Evolutionary conservation across 805 yeast genomes (phyloP), one percentile per base, ranked within the genome.

Genomic region (Nakazawaea wyomingensis): DNA sequence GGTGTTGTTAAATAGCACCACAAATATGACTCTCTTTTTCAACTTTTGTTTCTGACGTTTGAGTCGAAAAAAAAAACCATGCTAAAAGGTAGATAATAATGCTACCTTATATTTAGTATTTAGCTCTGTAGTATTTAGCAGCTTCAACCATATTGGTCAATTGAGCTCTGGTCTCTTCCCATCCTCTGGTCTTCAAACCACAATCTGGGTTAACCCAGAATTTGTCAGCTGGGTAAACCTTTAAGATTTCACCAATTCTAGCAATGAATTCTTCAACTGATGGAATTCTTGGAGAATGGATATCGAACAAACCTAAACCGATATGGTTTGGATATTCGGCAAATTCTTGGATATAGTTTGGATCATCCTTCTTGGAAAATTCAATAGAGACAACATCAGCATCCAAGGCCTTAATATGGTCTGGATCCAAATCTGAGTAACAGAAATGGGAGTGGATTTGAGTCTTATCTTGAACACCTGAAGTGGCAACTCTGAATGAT

Each of bases 131-230:
- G 73, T 78, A 80, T 80, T 93, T 91, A 64, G 98, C 98, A 65
- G 99, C 98, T 57, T 85, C 93, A 68, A 93, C 98, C 99, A 93
- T 93, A 76, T 93, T 86, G 70, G 95, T 86, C 72, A 93, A 83
- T 62, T 95, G 88, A 65, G 82, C 89, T 67, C 74, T 88, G 61
- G 91, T 87, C 81, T 93, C 99, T 60, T 85, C 88, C 99, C 99
- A 93, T 60, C 96, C 96, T 84, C 99, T 90, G 70, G 99, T 93
- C 86, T 93, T 93, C 72, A 93, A 82, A 82, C 99, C 99, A 82
- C 99, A 93, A 78, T 93, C 99, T 65, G 99, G 99, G 95, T 93
- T 93, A 67, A 93, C 95, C 99, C 99, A 93, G 82, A 93, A 86
- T 73, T 90, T 91, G 71, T 86, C 87, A 66, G 93, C 95, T 68